Evolutionary conservation across 2,329 filamentous ascomycete genomes (phyloP), one percentile per base, ranked within the genome.

Genomic region (Calonectria pteridis): DNA sequence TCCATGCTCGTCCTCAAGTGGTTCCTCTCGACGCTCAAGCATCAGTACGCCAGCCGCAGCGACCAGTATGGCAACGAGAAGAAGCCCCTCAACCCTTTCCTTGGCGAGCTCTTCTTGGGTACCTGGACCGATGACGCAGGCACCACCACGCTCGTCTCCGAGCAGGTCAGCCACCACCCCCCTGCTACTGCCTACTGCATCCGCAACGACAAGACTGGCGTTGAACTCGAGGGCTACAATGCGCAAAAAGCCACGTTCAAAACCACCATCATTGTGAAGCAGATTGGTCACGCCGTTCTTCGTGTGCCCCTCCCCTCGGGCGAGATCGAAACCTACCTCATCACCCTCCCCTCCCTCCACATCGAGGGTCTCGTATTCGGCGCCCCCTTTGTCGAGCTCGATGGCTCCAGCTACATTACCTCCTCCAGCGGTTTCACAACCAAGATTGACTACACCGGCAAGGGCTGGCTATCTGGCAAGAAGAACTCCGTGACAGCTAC

Each of bases 231-330:
- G 87, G 96, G 96, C 67, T 98, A 98, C 87, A 98, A 98, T 82
- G 96, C 94, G 20, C 97, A 98, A 83, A 98, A 98, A 85, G 96
- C 96, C 5, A 97, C 95, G 20, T 98, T 99, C 85, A 94, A 94
- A 75, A 93, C 94, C 79, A 98, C 96, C 55, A 98, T 98, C 84
- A 94, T 96, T 81, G 94, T 99, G 82, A 98, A 97, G 89, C 95
- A 98, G 86, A 93, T 97, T 79, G 96, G 96, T 43, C 96, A 98
- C 82, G 96, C 96, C 50, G 87, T 97, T 40, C 89, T 96, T 76
- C 94, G 94, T 64, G 87, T 98, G 73, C 93, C 94, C 14, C 76
- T 85, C 40, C 75, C 81, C 11, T 79, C 80, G 14, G 81, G 81
- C 26, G 83, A 86, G 35, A 85, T 85, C 31, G 94, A 97, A 83